Evolutionary conservation across 1,284 basidiomycete genomes (phyloP).

Genomic region (Inonotus hispidus): DNA sequence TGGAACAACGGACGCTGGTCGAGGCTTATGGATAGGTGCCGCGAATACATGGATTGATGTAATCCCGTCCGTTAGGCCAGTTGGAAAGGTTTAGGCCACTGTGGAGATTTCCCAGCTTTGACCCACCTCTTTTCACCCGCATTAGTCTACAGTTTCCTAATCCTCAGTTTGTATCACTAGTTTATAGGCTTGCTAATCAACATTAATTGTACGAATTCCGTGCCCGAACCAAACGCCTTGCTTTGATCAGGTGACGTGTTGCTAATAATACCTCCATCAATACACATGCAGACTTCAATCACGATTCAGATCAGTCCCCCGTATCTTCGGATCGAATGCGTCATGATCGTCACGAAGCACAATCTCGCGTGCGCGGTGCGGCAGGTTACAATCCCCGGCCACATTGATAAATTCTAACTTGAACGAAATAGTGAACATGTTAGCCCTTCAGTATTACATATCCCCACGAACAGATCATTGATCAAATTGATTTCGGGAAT

Average conservation of each 20-base stretch:
- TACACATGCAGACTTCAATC: not conserved
- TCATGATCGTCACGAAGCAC: constrained; percentile 2
- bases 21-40: constrained; percentile 52
- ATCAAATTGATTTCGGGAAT: too few species aligned
- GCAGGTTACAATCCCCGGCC: too few species aligned
- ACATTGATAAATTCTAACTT: too few species aligned
- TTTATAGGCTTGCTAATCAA: not conserved
- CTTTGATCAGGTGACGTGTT: too few species aligned
- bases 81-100: not conserved
- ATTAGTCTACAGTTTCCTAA: not conserved
- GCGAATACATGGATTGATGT: constrained; percentile 51
- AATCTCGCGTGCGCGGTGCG: not conserved
- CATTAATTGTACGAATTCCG: not conserved
- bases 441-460: not conserved
- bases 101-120: not conserved
- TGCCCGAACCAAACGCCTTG: too few species aligned
- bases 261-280: too few species aligned
- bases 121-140: not conserved
- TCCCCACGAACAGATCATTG: too few species aligned
- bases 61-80: not conserved
- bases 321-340: not conserved
- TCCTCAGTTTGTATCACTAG: not conserved
- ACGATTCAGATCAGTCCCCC: not conserved
- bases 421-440: too few species aligned
- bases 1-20: constrained; percentile 64